Base-by-base conservation (phyloP, 768 basidiomycete genomes). In the Sistotremastrum niveocremeum region DNA sequence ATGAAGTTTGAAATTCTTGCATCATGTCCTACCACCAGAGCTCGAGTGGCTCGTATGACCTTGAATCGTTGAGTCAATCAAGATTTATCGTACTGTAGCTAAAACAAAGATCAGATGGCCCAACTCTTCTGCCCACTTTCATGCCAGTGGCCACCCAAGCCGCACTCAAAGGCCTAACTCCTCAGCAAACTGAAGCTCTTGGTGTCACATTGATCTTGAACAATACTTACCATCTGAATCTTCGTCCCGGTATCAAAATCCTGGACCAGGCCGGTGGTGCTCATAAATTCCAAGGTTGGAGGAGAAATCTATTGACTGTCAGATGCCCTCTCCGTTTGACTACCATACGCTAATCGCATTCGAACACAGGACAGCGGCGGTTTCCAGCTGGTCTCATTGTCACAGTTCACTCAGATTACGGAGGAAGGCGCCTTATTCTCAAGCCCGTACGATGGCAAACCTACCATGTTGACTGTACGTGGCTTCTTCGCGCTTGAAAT, bases 81-180 rank as follows among this genome's bases (percentile, higher is more conserved):
- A 11, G 10, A 2, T 41, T 37, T 32, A 39, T 48, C 8, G 46
- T 33, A 49, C 50, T 42, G 46, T 39, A 44, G 37, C 39, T 42
- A 3, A 12, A 48, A 5, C 37, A 39, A 45, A 6, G 33, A 39
- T 28, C 50, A 87, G 85, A 89, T 65, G 86, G 85, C 6, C 65
- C 73, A 36, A 90, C 87, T 2, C 76, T 82, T 70, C 66, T 90
- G 12, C 88, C 88, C 2, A 87, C 88, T 0, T 93, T 93, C 55
- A 93, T 91, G 89, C 89, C 88, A 3, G 87, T 91, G 6, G 88
- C 87, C 3, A 93, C 89, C 4, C 89, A 93, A 58, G 87, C 83
- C 11, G 84, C 88, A 5, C 87, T 93, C 57, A 94, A 94, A 62
- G 87, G 88, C 3, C 64, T 93, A n/a, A 88, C 87, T 4, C 63